Base-by-base conservation (phyloP, 2,329 filamentous ascomycete genomes). In the Verticillium tricorpus region DNA sequence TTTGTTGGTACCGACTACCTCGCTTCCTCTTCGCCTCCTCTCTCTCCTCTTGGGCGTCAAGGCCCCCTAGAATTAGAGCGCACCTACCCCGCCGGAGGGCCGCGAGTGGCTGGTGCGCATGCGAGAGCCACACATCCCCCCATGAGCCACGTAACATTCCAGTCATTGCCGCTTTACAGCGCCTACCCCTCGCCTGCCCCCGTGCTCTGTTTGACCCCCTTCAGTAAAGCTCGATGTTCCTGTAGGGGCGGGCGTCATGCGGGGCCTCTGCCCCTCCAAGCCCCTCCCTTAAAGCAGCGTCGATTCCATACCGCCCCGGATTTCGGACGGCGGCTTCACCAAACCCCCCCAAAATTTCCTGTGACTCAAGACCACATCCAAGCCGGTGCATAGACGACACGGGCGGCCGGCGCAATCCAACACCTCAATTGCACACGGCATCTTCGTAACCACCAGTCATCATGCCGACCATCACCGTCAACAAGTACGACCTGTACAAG, bases 391-490 rank as follows among this genome's bases (percentile, higher is more conserved):
- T 55, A 58, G 17, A 40, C 37, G 50, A 59, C 56, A 50, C 35
- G 22, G 45, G 58, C 45, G 52, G 52, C 52, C 37, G 45, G 45
- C 58, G 39, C 39, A 58, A 39, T 28, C 57, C 37, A 50, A 45
- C 57, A 58, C 35, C 31, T 32, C 57, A 58, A 58, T 58, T 50
- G 57, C 37, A 50, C 45, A 52, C 45, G 45, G 57, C 37, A 17
- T 14, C 31, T 31, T 28, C 45, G 25, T 50, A 28, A 58, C 57
- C 57, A 39, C n/a, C 22, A 28, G 68, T 74, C 73, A 76, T 62
- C 68, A 97, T 97, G 95, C 95, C 95, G 79, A 99, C 95, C 75
- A 97, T 99, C 71, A 85, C 89, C 70, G 93, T 98, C 70, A 91
- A 98, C 83, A 99, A 98, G 82, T 93, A 93, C 72, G 92, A 89